Evolutionary conservation across 1,284 basidiomycete genomes (phyloP), one percentile per base, ranked within the genome.

Genomic region (Malassezia furfur): DNA sequence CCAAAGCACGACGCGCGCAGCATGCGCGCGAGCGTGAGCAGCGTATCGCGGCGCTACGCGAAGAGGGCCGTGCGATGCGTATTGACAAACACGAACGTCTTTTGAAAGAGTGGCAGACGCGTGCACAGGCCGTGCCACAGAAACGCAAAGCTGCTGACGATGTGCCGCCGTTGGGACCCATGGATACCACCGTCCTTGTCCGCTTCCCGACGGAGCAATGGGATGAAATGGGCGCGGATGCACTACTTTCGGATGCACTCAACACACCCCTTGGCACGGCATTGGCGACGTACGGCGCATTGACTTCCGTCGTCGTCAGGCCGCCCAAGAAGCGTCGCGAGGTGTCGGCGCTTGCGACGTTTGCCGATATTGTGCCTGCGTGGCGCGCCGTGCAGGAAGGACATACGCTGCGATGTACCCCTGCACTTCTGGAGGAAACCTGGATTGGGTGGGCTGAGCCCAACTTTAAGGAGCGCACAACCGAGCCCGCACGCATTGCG

Each of bases 391-490:
- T 72, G 1, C 30, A 48, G 35, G 60, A 60, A 3, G 69, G 69
- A 15, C 49, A 60, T 19, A 57, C 68, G 44, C 54, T 72, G 45
- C 60, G 59, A n/a, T 67, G 67, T 32, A 51, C 59, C 15, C 64
- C 62, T 1, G n/a, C 50, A 12, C 21, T 67, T 39, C 61, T 69
- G 9, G 59, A 66, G 34, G 68, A 71, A 28, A 57, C 60, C 31
- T 71, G 63, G 58, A 67, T 69, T 43, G 64, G 64, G 25, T 71
- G 68, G 68, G 59, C 62, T 3, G 61, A 50, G 21, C 39, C 21
- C n/a, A 7, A 32, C 10, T 50, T 50, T 12, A 51, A 48, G 25
- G 44, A 30, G 14, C 28, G 48, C 1, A 12, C 48, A 0, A 22
- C 34, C 19, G 36, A 28, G 25, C 54, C 54, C 3, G 40, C 28